Evolutionary conservation across 352 stramenopile genomes (phyloP).

Genomic region (Phytophthora fragariaefolia): DNA sequence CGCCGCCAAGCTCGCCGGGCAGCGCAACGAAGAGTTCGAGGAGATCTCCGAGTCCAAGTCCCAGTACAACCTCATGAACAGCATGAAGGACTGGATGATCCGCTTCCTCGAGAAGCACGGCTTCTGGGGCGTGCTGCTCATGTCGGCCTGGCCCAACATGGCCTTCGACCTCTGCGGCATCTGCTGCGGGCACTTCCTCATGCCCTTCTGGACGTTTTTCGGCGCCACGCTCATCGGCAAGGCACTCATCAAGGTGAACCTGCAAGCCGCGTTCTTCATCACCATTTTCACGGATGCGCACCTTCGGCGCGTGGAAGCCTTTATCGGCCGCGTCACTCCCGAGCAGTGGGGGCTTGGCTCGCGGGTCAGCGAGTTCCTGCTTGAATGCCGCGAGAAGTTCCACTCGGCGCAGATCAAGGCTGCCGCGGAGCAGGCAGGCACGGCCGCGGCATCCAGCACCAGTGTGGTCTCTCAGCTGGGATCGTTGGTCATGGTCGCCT

Average conservation of each 20-base stretch:
- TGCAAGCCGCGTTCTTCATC: constrained; percentile 92
- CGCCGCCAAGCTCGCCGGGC: constrained; percentile 81
- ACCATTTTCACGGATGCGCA: constrained; percentile 91
- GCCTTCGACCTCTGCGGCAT: constrained; percentile 96
- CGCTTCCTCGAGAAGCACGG: constrained; percentile 91
- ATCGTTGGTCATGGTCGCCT: constrained; percentile 84
- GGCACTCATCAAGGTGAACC: constrained; percentile 92
- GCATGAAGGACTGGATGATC: constrained; percentile 95
- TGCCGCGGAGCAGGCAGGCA: constrained; percentile 57
- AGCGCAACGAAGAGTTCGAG: constrained; percentile 91
- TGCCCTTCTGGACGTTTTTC: constrained; percentile 97
- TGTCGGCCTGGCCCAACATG: constrained; percentile 95
- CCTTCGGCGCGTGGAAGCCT: constrained; percentile 84
- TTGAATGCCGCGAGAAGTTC: constrained; percentile 89
- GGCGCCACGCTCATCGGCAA: constrained; percentile 94
- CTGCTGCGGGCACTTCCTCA: constrained; percentile 94
- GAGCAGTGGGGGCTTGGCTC: constrained; percentile 78
- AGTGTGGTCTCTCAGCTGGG: constrained; percentile 84
- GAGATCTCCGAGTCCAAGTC: constrained; percentile 87
- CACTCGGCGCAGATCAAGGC: constrained; percentile 77
- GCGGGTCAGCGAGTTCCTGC: constrained; percentile 84
- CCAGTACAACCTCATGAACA: constrained; percentile 89
- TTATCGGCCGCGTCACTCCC: constrained; percentile 81
- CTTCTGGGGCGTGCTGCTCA: constrained; percentile 94
- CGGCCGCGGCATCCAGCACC: constrained; percentile 46